phyloP scores from a whole-genome alignment of 2,329 filamentous ascomycete species.

The Amauroascus niger region DNA sequence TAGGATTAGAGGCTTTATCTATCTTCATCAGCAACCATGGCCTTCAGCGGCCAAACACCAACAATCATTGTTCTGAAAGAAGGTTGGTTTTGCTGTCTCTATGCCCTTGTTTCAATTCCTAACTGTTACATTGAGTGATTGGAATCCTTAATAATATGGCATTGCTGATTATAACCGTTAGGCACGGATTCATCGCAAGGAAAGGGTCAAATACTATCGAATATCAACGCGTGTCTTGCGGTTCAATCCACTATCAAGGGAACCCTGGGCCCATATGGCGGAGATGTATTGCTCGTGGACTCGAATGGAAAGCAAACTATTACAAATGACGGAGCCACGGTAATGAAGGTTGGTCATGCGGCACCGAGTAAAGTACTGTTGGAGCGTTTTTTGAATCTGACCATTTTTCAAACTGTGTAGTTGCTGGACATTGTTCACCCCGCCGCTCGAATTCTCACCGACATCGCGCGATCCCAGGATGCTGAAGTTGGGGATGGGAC shows the following conservation, averaged over 20 bases:
- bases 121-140: not conserved
- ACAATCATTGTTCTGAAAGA: slow-evolving; percentile 98
- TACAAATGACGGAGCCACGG: slow-evolving; percentile 96
- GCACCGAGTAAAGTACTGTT: slow-evolving; percentile 1
- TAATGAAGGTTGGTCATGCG: slow-evolving; percentile 70
- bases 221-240: slow-evolving; percentile 96
- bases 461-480: slow-evolving; percentile 97
- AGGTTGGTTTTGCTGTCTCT: slow-evolving; percentile 48
- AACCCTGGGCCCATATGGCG: slow-evolving; percentile 91
- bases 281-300: slow-evolving; percentile 91
- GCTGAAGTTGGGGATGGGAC: slow-evolving; percentile 98
- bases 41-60: slow-evolving; percentile 93
- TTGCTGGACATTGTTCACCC: slow-evolving; percentile 98
- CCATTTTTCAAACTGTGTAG: slow-evolving; percentile 37
- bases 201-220: slow-evolving; percentile 90
- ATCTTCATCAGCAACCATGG: slow-evolving; percentile 50
- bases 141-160: slow-evolving; percentile 10
- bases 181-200: slow-evolving; percentile 96
- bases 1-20: not conserved
- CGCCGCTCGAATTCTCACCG: slow-evolving; percentile 90
- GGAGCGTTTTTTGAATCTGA: not conserved
- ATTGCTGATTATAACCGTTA: slow-evolving; percentile 33
- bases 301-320: slow-evolving; percentile 93
- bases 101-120: slow-evolving; percentile 15
- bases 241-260: slow-evolving; percentile 94